Conservation (phyloP, 495 filamentous ascomycete genomes). For the Hypoxylon trugodes region DNA sequence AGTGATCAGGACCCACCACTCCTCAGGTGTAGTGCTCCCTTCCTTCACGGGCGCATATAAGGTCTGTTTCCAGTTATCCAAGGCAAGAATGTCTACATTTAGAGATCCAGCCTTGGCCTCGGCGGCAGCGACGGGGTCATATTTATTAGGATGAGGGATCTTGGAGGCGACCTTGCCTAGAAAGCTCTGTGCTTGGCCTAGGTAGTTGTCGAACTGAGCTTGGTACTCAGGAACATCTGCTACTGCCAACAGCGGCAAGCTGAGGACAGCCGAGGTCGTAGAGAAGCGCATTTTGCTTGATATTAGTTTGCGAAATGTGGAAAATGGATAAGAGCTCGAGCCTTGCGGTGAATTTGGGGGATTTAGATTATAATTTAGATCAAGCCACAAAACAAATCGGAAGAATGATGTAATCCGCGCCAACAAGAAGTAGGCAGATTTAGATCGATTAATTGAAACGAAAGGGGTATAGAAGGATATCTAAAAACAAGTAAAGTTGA, state of each 20-base stretch:
- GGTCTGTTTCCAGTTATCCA: conserved; percentile 74
- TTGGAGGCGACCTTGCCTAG: conserved; percentile 68
- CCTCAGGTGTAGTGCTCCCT: conserved; percentile 64
- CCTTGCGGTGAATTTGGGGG: conserved; percentile 21
- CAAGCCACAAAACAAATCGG: neutral
- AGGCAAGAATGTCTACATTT: conserved; percentile 67
- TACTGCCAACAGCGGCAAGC: conserved; percentile 75
- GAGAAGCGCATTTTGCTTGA: conserved; percentile 78
- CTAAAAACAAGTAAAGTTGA: neutral
- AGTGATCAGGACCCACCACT: conserved; percentile 83
- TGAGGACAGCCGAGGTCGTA: conserved; percentile 64
- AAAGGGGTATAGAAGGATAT: conserved; percentile 7
- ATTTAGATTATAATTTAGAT: neutral
- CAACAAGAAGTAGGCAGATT: neutral
- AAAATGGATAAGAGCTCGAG: conserved; percentile 18
- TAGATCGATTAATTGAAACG: conserved; percentile 4
- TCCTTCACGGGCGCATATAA: conserved; percentile 69
- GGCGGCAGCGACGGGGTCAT: conserved; percentile 50
- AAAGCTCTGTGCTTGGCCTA: conserved; percentile 68
- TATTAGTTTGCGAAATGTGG: conserved; percentile 14
- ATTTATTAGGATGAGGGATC: conserved; percentile 60
- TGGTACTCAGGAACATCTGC: conserved; percentile 64
- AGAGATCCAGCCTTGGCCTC: conserved; percentile 50
- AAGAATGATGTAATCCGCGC: conserved; percentile 32
- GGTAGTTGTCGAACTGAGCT: conserved; percentile 72